Evolutionary conservation across 2,329 filamentous ascomycete genomes (phyloP).

Genomic region (Microdochium nivale): DNA sequence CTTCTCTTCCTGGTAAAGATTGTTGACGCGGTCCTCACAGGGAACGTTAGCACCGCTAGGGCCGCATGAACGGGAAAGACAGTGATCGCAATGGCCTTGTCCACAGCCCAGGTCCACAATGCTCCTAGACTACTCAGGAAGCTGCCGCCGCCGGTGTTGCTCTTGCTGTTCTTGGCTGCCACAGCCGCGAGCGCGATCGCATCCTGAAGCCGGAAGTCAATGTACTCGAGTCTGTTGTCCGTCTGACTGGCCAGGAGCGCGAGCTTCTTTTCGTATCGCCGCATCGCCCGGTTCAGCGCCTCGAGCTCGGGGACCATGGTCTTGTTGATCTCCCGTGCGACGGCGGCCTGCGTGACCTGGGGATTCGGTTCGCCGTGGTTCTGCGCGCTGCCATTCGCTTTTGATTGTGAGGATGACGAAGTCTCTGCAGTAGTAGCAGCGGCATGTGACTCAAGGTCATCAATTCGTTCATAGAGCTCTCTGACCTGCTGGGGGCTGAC

Average conservation of each 20-base stretch:
- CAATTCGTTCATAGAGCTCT: constrained; percentile 56
- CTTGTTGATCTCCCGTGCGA: constrained; percentile 52
- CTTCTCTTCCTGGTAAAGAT: constrained; percentile 22
- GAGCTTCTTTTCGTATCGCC: constrained; percentile 85
- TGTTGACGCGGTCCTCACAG: constrained; percentile 28
- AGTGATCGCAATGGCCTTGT: constrained; percentile 22
- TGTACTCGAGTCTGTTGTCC: constrained; percentile 62
- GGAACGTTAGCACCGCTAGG: constrained; percentile 31
- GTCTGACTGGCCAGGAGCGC: constrained; percentile 67
- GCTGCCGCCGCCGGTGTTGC: constrained; percentile 21
- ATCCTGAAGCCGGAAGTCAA: constrained; percentile 67
- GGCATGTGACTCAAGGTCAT: constrained; percentile 57
- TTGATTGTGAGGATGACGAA: not conserved
- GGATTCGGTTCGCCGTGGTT: constrained; percentile 20
- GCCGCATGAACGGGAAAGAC: constrained; percentile 33
- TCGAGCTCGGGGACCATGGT: constrained; percentile 75
- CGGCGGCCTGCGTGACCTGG: constrained; percentile 29
- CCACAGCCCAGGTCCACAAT: constrained; percentile 27
- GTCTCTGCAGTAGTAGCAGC: constrained; percentile 17
- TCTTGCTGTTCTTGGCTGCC: constrained; percentile 45
- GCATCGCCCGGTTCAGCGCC: constrained; percentile 77
- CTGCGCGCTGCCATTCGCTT: not conserved
- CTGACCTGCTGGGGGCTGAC: constrained; percentile 34
- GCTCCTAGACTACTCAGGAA: not conserved
- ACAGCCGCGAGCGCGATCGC: constrained; percentile 74